Evolutionary conservation across 805 yeast genomes (phyloP).

Genomic region (Metschnikowia colocasiae): DNA sequence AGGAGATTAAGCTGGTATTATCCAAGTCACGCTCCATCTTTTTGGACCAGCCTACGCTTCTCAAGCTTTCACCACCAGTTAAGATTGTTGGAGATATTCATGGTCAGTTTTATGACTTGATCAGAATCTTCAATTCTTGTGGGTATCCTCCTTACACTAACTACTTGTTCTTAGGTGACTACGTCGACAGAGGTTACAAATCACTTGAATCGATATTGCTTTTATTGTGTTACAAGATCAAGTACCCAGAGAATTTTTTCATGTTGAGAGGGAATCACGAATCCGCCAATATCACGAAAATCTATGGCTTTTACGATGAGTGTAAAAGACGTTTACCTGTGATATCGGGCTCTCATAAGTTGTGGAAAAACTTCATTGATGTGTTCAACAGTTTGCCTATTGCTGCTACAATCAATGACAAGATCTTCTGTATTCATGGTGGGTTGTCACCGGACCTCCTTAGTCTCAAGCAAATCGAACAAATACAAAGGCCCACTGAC

Average conservation of each 20-base stretch:
- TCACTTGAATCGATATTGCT: constrained; percentile 53
- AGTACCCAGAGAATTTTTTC: constrained; percentile 58
- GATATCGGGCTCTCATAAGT: constrained; percentile 28
- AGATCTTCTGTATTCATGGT: constrained; percentile 61
- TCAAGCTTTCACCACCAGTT: constrained; percentile 71
- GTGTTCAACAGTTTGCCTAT: constrained; percentile 57
- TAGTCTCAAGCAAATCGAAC: constrained; percentile 63
- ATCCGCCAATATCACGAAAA: constrained; percentile 54
- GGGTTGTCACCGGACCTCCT: constrained; percentile 72
- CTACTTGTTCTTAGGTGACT: constrained; percentile 55
- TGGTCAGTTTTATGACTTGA: constrained; percentile 56
- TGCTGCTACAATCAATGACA: constrained; percentile 59
- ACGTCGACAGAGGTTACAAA: constrained; percentile 58
- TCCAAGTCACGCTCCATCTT: constrained; percentile 58
- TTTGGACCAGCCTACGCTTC: constrained; percentile 59
- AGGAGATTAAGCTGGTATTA: constrained; percentile 57
- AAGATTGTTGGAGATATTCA: constrained; percentile 84
- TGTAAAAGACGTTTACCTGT: constrained; percentile 49
- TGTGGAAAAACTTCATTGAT: constrained; percentile 53
- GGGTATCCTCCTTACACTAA: constrained; percentile 59
- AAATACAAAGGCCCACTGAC: constrained; percentile 76
- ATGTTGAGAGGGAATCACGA: constrained; percentile 61
- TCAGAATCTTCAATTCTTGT: constrained; percentile 53
- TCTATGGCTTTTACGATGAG: constrained; percentile 60
- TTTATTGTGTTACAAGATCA: constrained; percentile 51